Evolutionary conservation across 129 eudicot species (phyloP).

Genomic region (Helichrysum umbraculigerum): DNA sequence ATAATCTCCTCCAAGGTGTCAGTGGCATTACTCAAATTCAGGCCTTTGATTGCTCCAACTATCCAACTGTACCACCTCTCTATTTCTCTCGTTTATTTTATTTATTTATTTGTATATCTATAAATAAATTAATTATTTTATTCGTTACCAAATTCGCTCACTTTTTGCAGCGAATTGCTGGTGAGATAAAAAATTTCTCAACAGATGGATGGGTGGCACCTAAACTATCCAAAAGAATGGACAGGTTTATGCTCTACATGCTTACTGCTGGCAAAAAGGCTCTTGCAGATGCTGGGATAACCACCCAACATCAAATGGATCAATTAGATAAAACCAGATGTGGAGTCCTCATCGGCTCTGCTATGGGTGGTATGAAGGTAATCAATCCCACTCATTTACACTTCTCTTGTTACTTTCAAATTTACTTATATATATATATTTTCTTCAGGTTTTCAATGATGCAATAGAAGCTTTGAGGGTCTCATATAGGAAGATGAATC

Average conservation of each 20-base stretch:
- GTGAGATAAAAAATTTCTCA: conserved; percentile 87
- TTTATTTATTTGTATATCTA: no score
- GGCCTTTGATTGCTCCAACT: conserved; percentile 79
- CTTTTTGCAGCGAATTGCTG: conserved; percentile 78
- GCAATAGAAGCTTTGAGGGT: conserved; percentile 94
- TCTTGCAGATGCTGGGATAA: conserved; percentile 73
- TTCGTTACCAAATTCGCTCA: conserved; percentile 1
- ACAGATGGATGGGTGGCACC: conserved; percentile 93
- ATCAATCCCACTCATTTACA: neutral
- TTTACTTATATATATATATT: neutral
- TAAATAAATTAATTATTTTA: neutral
- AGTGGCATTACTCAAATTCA: conserved; percentile 88
- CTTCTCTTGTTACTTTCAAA: neutral
- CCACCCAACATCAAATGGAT: conserved; percentile 64
- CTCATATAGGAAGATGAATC: conserved; percentile 94
- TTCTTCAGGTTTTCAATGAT: conserved; percentile 76
- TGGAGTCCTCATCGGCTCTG: conserved; percentile 92
- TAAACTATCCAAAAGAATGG: conserved; percentile 84
- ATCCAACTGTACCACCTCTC: conserved; percentile 61
- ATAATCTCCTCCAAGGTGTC: conserved; percentile 79
- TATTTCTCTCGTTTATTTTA: neutral
- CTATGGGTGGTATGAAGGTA: conserved; percentile 99
- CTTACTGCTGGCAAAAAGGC: conserved; percentile 98
- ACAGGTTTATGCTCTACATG: conserved; percentile 96
- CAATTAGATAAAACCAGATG: conserved; percentile 72